A percentile compares a stretch with the other conserved stretches of the same genome.
Conservation (phyloP, 257 asterid species). For the Misopates orontium region DNA sequence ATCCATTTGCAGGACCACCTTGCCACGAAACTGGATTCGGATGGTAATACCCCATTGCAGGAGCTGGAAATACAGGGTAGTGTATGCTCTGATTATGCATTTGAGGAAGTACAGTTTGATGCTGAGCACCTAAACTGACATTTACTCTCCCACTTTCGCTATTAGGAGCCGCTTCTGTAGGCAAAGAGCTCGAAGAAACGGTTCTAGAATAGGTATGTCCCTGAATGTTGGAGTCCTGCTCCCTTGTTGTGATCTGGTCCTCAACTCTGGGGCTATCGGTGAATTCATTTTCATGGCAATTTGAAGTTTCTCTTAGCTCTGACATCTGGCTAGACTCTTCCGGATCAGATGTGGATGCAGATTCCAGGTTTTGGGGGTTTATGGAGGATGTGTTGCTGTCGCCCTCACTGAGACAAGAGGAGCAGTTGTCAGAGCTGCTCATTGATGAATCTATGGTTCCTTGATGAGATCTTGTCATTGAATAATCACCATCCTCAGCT, state of each 20-base stretch:
- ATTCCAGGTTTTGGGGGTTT: constrained; percentile 65
- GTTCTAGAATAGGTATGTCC: constrained; percentile 37
- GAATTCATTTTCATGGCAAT: constrained; percentile 40
- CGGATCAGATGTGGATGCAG: constrained; percentile 75
- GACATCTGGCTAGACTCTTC: constrained; percentile 73
- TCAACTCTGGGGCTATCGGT: constrained; percentile 33
- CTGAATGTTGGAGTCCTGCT: constrained; percentile 33
- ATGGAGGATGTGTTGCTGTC: constrained; percentile 69
- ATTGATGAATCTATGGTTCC: constrained; percentile 42
- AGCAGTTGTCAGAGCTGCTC: constrained; percentile 72
- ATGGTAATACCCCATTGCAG: constrained; percentile 70
- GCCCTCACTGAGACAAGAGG: constrained; percentile 85
- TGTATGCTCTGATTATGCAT: constrained; percentile 59
- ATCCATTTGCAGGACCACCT: constrained; percentile 61
- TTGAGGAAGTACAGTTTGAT: constrained; percentile 57
- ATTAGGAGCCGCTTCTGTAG: constrained; percentile 40
- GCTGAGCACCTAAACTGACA: constrained; percentile 45
- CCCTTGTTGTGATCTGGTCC: constrained; percentile 30
- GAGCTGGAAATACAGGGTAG: constrained; percentile 68
- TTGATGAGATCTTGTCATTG: constrained; percentile 26
- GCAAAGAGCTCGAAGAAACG: constrained; percentile 31
- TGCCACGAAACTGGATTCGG: constrained; percentile 75
- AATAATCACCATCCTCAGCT: constrained; percentile 46
- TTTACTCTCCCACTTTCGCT: constrained; percentile 43
- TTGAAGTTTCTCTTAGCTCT: constrained; percentile 59